Conservation (phyloP, 768 basidiomycete genomes). For the Collybiopsis confluens region DNA sequence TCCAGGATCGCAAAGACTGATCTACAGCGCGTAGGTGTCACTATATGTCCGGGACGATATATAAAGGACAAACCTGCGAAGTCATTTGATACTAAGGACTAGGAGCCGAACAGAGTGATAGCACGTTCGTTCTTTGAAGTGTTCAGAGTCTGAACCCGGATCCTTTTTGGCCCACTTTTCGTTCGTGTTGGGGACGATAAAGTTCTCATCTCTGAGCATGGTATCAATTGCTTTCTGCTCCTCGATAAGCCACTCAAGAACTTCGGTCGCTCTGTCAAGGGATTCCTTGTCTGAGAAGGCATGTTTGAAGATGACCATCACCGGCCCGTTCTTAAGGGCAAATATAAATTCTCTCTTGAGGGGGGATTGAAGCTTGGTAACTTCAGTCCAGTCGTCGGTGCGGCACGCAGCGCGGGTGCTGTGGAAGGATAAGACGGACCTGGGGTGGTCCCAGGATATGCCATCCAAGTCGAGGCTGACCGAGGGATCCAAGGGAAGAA, state of each 20-base stretch:
- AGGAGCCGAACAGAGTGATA: neutral
- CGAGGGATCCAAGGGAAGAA: no score
- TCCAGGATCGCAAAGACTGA: neutral
- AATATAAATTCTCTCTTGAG: neutral
- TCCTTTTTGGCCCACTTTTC: neutral
- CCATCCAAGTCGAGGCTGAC: no score
- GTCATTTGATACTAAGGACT: neutral
- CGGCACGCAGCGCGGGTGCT: neutral
- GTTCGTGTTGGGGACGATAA: neutral
- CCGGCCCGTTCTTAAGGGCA: neutral
- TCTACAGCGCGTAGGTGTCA: neutral
- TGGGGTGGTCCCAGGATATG: no score
- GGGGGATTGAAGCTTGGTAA: neutral
- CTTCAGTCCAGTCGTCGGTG: neutral
- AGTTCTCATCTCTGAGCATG: neutral
- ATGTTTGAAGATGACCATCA: neutral
- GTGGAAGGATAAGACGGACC: no score
- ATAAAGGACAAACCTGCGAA: neutral
- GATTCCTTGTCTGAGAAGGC: neutral
- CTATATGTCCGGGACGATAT: neutral
- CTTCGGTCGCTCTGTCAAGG: neutral
- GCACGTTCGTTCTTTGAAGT: neutral
- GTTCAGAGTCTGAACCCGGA: neutral
- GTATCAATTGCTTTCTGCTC: neutral
- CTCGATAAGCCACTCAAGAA: neutral